Conservation (phyloP, 208 protist species). For the Leishmania tropica region DNA sequence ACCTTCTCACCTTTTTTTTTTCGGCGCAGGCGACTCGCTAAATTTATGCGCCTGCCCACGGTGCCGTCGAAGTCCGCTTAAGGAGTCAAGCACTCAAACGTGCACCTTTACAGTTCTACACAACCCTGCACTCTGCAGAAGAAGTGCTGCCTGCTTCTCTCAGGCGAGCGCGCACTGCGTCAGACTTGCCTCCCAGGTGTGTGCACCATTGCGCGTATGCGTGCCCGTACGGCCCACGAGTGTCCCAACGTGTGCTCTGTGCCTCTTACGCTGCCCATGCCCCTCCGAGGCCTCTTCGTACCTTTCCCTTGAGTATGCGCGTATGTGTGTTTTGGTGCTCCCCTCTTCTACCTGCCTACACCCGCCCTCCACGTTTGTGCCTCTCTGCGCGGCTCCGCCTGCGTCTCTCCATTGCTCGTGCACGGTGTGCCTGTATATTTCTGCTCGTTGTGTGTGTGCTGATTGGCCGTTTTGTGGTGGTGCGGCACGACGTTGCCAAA, state of each 20-base stretch:
- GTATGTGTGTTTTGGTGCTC: neutral
- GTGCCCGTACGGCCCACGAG: neutral
- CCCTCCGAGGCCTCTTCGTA: no score
- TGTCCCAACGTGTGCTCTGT: no score
- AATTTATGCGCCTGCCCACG: neutral
- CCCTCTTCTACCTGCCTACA: neutral
- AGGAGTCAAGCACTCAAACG: neutral
- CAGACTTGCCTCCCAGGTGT: neutral
- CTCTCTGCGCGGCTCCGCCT: neutral
- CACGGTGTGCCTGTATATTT: neutral
- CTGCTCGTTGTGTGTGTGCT: slow-evolving; percentile 4
- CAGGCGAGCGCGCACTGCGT: neutral
- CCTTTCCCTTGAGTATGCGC: neutral
- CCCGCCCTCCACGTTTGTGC: neutral
- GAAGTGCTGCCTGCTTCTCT: neutral
- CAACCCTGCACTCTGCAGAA: neutral
- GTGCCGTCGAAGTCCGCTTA: neutral
- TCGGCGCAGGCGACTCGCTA: neutral
- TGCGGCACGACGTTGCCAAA: neutral
- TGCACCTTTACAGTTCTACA: neutral
- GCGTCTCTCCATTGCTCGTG: neutral
- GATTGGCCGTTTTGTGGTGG: neutral
- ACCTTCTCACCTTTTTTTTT: neutral
- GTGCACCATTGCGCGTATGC: neutral
- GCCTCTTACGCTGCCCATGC: no score